phyloP scores from a whole-genome alignment of 169 alveolate species.

The Eimeria necatrix region DNA sequence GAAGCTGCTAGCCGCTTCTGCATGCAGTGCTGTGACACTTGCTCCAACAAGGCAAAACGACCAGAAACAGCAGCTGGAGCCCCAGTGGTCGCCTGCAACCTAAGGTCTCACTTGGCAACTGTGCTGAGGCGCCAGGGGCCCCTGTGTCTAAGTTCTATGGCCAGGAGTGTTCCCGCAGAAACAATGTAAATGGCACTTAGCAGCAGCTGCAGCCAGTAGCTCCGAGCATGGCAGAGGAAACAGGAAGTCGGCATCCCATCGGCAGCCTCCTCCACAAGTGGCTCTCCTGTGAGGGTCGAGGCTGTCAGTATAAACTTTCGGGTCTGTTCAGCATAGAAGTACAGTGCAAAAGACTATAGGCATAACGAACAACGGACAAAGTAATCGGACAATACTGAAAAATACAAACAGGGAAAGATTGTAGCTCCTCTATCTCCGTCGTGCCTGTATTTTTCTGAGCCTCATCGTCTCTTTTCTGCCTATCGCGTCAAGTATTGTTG shows the following conservation, averaged over 20 bases:
- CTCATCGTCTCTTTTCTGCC: no score
- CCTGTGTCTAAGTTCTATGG: background rate
- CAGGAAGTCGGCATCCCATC: constrained; percentile 67
- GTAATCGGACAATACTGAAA: no score
- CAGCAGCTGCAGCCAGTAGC: constrained; percentile 54
- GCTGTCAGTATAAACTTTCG: constrained; percentile 51
- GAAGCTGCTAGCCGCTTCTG: no score
- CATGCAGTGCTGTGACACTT: no score
- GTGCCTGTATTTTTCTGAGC: no score
- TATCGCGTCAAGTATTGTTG: no score
- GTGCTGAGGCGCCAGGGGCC: background rate
- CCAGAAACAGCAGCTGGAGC: background rate
- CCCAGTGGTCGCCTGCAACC: background rate
- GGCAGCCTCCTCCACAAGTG: constrained; percentile 36
- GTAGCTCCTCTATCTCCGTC: no score
- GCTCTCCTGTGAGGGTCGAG: constrained; percentile 53
- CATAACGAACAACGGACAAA: no score
- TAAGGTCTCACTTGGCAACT: background rate
- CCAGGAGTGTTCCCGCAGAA: background rate
- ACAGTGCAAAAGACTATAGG: no score
- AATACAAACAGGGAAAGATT: no score
- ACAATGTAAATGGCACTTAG: constrained; percentile 22
- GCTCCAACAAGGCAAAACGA: no score
- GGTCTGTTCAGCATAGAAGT: background rate
- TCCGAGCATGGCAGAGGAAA: constrained; percentile 42